These are phyloP conservation scores for Hyaloscypha bicolor DNA, from an alignment of 495 filamentous ascomycete species.

Conservation along the genomic window DNA sequence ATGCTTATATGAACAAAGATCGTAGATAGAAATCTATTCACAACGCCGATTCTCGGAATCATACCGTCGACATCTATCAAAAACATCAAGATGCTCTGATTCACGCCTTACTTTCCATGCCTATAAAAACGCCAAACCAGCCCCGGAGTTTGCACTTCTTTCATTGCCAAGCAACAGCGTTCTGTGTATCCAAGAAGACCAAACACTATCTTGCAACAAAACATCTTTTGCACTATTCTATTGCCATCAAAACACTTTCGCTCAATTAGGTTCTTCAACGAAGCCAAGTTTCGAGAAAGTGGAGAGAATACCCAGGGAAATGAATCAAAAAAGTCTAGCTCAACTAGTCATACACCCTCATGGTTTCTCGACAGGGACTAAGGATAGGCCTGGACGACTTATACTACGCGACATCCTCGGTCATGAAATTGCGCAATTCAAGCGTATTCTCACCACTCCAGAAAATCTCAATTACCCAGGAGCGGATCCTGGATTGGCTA, in stretches of 20 bases:
- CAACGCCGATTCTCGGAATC: not conserved
- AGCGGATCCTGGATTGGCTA: not conserved
- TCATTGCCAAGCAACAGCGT: not conserved
- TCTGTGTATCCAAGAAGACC: not conserved
- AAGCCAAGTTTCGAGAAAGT: not conserved
- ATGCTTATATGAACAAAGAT: not conserved
- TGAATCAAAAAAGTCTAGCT: not conserved
- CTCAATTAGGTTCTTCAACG: not conserved
- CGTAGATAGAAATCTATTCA: not conserved
- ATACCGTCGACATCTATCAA: not conserved
- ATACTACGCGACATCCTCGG: not conserved
- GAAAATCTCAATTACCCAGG: not conserved
- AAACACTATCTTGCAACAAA: constrained; percentile 2
- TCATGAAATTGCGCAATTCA: not conserved
- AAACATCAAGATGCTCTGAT: not conserved
- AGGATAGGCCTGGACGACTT: not conserved
- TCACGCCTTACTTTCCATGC: not conserved
- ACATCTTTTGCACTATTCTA: not conserved
- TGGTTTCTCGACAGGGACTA: not conserved
- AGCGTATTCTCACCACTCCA: not conserved
- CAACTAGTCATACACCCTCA: not conserved
- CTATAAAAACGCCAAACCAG: not conserved
- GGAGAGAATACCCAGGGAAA: not conserved
- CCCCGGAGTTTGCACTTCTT: not conserved
- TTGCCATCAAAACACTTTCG: not conserved